These are phyloP conservation scores for Crithidia fasciculata DNA, from an alignment of 208 protist species.

Conservation along the genomic window DNA sequence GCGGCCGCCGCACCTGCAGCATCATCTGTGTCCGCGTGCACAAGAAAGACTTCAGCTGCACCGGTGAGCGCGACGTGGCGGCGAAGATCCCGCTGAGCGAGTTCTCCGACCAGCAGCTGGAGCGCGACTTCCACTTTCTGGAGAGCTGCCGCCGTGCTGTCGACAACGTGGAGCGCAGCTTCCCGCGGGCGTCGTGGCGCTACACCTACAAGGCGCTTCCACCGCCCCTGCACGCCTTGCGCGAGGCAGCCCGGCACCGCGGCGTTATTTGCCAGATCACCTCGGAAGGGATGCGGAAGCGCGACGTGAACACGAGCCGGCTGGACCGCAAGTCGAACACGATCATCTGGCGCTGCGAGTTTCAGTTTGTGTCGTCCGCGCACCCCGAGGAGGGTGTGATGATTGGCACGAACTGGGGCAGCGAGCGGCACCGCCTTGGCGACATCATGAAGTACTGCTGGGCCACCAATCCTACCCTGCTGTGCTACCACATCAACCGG, in stretches of 20 bases:
- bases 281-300: conserved; percentile 86
- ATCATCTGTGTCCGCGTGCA: conserved; percentile 82
- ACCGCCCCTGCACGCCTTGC: conserved; percentile 73
- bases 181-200: conserved; percentile 49
- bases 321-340: conserved; percentile 75
- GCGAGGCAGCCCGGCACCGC: conserved; percentile 74
- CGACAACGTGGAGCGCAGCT: conserved; percentile 67
- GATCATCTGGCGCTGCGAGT: conserved; percentile 85
- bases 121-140: conserved; percentile 85
- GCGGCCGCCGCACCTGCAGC: conserved; percentile 73
- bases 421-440: conserved; percentile 73
- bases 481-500: conserved; percentile 80
- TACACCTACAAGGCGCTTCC: conserved; percentile 77
- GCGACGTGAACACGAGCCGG: conserved; percentile 80
- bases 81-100: conserved; percentile 62
- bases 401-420: conserved; percentile 80
- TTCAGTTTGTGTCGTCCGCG: conserved; percentile 53
- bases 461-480: conserved; percentile 76
- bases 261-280: conserved; percentile 89
- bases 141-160: conserved; percentile 75
- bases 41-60: conserved; percentile 69
- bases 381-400: conserved; percentile 5
- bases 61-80: conserved; percentile 60
- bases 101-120: conserved; percentile 76
- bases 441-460: conserved; percentile 78